Percentiles rank a stretch among this genome's conserved stretches.
Conservation (phyloP, 2,329 filamentous ascomycete species). For the Phyllosticta paracitricarpa region DNA sequence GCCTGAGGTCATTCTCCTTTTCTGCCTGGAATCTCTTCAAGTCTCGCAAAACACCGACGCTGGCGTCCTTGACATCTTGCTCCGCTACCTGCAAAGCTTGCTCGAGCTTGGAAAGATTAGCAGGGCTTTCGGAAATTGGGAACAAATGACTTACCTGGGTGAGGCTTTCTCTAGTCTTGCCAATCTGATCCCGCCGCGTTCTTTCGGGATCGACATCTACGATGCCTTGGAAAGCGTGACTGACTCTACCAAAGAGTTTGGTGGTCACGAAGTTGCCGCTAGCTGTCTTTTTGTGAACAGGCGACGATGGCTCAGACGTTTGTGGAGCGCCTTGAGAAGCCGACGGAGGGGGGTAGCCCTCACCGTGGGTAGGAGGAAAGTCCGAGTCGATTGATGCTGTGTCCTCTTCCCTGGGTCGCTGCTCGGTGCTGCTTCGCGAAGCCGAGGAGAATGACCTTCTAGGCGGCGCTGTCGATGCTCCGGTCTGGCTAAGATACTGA, state of each 20-base stretch:
- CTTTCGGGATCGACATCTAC: conserved; percentile 93
- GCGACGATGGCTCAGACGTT: conserved; percentile 17
- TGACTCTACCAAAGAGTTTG: conserved; percentile 88
- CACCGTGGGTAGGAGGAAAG: conserved; percentile 81
- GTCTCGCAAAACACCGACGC: conserved; percentile 76
- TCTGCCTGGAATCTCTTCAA: conserved; percentile 86
- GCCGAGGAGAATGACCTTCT: conserved; percentile 57
- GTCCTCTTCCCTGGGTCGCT: conserved; percentile 50
- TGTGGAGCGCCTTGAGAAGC: conserved; percentile 59
- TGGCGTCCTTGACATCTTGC: conserved; percentile 88
- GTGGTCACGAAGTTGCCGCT: conserved; percentile 82
- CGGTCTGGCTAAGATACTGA: conserved; percentile 65
- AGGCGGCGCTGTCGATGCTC: conserved; percentile 56
- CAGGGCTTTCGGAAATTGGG: not conserved
- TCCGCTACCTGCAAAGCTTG: conserved; percentile 82
- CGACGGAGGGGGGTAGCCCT: conserved; percentile 55
- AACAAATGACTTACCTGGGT: conserved; percentile 37
- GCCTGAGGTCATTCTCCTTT: conserved; percentile 86
- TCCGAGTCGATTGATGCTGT: conserved; percentile 91
- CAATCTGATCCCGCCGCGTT: conserved; percentile 84
- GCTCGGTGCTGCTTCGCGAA: conserved; percentile 34
- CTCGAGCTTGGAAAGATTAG: conserved; percentile 53
- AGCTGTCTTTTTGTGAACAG: conserved; percentile 62
- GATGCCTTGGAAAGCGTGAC: conserved; percentile 90
- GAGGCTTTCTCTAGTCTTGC: conserved; percentile 86